Percentiles rank a stretch among this genome's conserved stretches.
Evolutionary conservation across 495 filamentous ascomycete species (phyloP).

Genomic region (Glarea lozoyensis): DNA sequence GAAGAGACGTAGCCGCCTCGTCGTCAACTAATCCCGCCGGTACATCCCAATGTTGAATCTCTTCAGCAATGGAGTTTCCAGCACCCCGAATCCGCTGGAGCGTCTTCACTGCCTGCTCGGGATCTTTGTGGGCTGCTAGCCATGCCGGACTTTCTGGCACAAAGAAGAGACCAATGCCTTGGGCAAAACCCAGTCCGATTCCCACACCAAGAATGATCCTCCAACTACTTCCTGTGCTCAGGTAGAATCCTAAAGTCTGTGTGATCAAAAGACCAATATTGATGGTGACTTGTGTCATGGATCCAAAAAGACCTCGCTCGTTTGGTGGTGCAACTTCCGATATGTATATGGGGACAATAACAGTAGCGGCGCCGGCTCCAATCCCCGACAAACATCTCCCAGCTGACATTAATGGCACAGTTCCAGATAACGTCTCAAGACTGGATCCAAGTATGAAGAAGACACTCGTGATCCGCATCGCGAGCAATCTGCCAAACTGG

Average conservation of each 20-base stretch:
- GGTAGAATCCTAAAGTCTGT: conserved; percentile 77
- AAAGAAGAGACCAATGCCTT: conserved; percentile 56
- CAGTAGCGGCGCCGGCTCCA: conserved; percentile 77
- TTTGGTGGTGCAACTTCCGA: conserved; percentile 77
- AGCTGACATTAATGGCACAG: conserved; percentile 55
- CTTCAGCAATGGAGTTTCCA: conserved; percentile 60
- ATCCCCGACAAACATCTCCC: conserved; percentile 76
- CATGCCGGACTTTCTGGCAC: conserved; percentile 82
- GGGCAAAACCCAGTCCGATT: conserved; percentile 53
- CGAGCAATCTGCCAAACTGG: conserved; percentile 58
- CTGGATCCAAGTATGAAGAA: conserved; percentile 71
- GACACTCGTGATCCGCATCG: conserved; percentile 62
- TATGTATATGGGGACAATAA: conserved; percentile 94
- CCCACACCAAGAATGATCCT: conserved; percentile 71
- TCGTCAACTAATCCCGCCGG: conserved; percentile 32
- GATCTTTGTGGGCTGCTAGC: conserved; percentile 61
- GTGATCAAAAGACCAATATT: conserved; percentile 86
- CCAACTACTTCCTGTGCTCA: conserved; percentile 72
- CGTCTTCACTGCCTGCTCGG: conserved; percentile 49
- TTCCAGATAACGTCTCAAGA: conserved; percentile 59
- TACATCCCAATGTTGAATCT: conserved; percentile 55
- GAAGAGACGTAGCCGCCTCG: conserved; percentile 38
- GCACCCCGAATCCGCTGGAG: conserved; percentile 68
- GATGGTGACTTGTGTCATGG: conserved; percentile 87
- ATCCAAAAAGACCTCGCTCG: conserved; percentile 78